These are phyloP conservation scores for Acer campestre DNA, from an alignment of 345 rosid species.

Conservation along the genomic window DNA sequence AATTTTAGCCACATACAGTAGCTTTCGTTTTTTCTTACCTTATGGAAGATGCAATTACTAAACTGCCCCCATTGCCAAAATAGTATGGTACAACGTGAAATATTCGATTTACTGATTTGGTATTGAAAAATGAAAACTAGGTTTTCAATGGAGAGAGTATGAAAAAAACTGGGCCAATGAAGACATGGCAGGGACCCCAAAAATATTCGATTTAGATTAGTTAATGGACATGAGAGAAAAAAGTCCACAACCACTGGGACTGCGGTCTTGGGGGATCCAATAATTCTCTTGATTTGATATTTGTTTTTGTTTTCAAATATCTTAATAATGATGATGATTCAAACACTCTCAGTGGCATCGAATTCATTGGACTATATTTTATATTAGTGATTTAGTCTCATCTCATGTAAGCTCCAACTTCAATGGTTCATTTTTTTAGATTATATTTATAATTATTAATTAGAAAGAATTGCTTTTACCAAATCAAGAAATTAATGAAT, in stretches of 20 bases:
- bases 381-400: neutral
- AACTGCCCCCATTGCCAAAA: too few species aligned
- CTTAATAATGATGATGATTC: conserved; percentile 21
- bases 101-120: too few species aligned
- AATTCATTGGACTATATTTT: neutral
- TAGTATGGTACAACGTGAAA: too few species aligned
- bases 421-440: neutral
- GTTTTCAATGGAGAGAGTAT: neutral
- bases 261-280: neutral
- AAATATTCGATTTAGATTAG: conserved; percentile 1
- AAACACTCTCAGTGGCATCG: conserved; percentile 10
- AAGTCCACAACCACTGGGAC: too few species aligned
- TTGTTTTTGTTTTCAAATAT: too few species aligned
- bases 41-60: too few species aligned
- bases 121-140: too few species aligned
- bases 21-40: too few species aligned
- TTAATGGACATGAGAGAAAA: neutral
- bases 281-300: neutral
- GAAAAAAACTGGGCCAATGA: neutral
- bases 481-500: neutral
- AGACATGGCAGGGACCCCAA: neutral
- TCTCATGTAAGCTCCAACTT: neutral
- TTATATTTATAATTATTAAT: too few species aligned
- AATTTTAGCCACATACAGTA: too few species aligned
- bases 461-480: neutral